These are phyloP conservation scores for Ceratocystis diversiconidia DNA, from an alignment of 2,329 filamentous ascomycete genomes.

Conservation along the genomic window DNA sequence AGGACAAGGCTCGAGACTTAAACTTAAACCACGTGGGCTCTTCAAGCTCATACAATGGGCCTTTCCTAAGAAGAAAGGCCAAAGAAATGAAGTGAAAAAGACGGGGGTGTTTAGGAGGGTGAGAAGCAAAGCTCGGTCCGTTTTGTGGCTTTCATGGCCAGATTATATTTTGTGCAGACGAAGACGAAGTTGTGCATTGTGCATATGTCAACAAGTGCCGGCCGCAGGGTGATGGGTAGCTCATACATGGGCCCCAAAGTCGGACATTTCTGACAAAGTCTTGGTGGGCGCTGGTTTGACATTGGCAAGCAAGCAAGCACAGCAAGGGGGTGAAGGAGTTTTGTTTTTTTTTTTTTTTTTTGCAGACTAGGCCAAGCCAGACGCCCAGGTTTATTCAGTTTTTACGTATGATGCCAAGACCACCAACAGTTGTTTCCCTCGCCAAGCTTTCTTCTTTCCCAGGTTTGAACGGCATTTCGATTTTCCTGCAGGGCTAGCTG, in stretches of 20 bases:
- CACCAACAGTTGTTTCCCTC: not conserved
- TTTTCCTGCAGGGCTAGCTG: not conserved
- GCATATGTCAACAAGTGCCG: constrained; percentile 2
- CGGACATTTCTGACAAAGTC: too few species aligned
- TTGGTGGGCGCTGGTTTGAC: not conserved
- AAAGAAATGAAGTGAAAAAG: not conserved
- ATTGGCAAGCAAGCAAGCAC: not conserved
- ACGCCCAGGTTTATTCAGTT: not conserved
- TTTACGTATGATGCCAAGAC: not conserved
- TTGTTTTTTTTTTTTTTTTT: not conserved
- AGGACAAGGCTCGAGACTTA: not conserved
- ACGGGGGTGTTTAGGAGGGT: not conserved
- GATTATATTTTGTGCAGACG: not conserved
- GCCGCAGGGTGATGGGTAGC: not conserved
- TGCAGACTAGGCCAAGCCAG: not conserved
- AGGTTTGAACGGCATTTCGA: not conserved
- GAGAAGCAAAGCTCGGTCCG: not conserved
- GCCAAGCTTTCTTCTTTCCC: not conserved
- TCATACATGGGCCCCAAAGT: not conserved
- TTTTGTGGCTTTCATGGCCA: not conserved
- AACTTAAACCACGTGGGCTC: constrained; percentile 6
- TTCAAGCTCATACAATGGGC: not conserved
- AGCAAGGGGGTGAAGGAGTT: not conserved
- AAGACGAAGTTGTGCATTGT: not conserved
- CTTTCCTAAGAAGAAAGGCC: not conserved